Conservation (phyloP, 2,329 filamentous ascomycete genomes). For the Fusarium sarcochroum region DNA sequence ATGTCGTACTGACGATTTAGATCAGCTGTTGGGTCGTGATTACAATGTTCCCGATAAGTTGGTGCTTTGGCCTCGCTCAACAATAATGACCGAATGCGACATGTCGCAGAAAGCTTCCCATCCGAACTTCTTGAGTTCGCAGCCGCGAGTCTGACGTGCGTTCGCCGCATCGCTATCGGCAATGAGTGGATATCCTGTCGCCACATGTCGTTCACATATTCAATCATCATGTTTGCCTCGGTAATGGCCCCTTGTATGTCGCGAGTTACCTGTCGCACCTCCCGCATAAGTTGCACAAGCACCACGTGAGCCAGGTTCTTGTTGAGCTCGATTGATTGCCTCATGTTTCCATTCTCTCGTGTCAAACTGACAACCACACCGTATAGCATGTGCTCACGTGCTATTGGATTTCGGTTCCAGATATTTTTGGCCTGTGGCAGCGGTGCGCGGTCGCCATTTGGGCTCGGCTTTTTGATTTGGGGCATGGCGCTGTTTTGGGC, state of each 20-base stretch:
- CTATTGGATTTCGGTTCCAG: not conserved
- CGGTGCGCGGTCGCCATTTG: too few relatives aligned
- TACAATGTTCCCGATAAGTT: not conserved
- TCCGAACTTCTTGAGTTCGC: not conserved
- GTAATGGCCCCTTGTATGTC: not conserved
- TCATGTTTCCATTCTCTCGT: not conserved
- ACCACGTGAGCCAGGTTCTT: not conserved
- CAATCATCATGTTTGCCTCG: not conserved
- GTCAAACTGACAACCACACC: not conserved
- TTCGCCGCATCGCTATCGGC: not conserved
- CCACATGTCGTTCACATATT: not conserved
- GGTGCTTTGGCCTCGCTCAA: not conserved
- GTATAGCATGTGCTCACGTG: not conserved
- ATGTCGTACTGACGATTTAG: not conserved
- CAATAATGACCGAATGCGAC: not conserved
- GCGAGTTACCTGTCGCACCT: not conserved
- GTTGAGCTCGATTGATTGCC: not conserved
- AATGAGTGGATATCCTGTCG: not conserved
- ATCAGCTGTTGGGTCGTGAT: not conserved
- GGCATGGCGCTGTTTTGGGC: too few relatives aligned
- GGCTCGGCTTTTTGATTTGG: too few relatives aligned
- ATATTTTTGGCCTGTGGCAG: too few relatives aligned
- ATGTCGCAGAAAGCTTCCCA: not conserved
- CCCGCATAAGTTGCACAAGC: not conserved
- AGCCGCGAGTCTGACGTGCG: not conserved